Percentiles rank a stretch among this genome's conserved stretches.
phyloP scores from a whole-genome alignment of 495 filamentous ascomycete species.

The Sordaria brevicollis region DNA sequence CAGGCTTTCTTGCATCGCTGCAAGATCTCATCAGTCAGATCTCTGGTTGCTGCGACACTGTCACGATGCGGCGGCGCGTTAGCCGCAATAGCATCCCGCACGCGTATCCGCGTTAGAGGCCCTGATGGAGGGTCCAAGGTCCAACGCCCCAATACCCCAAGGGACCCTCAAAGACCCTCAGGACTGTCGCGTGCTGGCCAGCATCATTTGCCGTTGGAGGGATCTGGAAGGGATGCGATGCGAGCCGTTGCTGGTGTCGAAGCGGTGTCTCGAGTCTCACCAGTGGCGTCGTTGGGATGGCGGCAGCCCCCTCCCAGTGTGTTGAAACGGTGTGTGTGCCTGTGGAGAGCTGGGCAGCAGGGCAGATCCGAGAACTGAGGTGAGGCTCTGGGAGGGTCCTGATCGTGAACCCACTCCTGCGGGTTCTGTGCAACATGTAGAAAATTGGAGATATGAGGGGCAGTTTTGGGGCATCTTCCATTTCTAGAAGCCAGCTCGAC shows the following conservation, averaged over 20 bases:
- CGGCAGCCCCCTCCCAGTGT: constrained; percentile 18
- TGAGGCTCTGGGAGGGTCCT: constrained; percentile 33
- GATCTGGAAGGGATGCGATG: neutral
- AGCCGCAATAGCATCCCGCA: neutral
- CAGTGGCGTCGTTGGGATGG: constrained; percentile 14
- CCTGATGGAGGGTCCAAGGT: neutral
- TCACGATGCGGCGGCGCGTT: neutral
- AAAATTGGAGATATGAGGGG: constrained; percentile 22
- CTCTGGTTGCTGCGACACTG: neutral
- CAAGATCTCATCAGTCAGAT: neutral
- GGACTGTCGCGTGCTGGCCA: neutral
- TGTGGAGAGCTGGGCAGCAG: constrained; percentile 18
- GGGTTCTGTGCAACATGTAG: constrained; percentile 29
- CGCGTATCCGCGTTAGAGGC: neutral
- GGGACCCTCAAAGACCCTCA: neutral
- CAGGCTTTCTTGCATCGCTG: neutral
- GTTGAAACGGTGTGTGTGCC: constrained; percentile 9
- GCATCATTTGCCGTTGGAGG: neutral
- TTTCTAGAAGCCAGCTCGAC: constrained; percentile 14
- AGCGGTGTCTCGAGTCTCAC: neutral
- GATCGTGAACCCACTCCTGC: constrained; percentile 29
- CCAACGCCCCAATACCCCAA: neutral
- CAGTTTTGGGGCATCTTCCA: constrained; percentile 7
- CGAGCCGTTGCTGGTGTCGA: neutral
- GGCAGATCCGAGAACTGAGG: constrained; percentile 17